These are phyloP conservation scores for Pseudozyma sp. DNA, from an alignment of 1,284 basidiomycete species.

Conservation along the genomic window DNA sequence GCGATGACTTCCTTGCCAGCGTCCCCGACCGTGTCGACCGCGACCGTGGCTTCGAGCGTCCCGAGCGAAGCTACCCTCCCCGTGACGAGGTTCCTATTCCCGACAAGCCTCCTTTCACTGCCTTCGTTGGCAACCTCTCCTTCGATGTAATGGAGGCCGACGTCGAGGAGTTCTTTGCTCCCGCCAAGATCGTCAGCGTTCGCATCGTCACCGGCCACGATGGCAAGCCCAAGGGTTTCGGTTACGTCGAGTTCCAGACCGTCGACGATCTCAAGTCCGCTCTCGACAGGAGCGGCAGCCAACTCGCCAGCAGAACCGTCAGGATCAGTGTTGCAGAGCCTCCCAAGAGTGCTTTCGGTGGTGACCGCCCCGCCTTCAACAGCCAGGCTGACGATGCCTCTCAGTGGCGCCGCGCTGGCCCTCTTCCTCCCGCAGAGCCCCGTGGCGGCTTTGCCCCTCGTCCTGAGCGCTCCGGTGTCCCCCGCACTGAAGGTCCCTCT, in stretches of 20 bases:
- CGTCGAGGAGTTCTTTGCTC: slow-evolving; percentile 77
- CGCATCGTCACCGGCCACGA: slow-evolving; percentile 89
- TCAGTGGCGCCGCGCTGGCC: slow-evolving; percentile 88
- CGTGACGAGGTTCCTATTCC: slow-evolving; percentile 94
- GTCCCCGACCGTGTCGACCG: slow-evolving; percentile 59
- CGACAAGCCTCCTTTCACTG: slow-evolving; percentile 93
- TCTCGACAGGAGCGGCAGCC: slow-evolving; percentile 57
- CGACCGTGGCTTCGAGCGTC: slow-evolving; percentile 56
- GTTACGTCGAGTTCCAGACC: slow-evolving; percentile 92
- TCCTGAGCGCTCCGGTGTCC: slow-evolving; percentile 45
- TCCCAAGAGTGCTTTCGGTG: slow-evolving; percentile 70
- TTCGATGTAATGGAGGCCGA: slow-evolving; percentile 91
- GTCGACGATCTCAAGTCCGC: slow-evolving; percentile 86
- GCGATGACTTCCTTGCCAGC: slow-evolving; percentile 52
- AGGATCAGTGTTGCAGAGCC: slow-evolving; percentile 95
- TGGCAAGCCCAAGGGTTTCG: slow-evolving; percentile 96
- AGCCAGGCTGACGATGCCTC: slow-evolving; percentile 71
- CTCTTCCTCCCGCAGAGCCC: slow-evolving; percentile 72
- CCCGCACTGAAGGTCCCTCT: slow-evolving; percentile 25
- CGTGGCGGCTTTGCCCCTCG: slow-evolving; percentile 50
- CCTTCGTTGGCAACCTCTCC: slow-evolving; percentile 92
- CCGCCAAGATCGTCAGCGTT: slow-evolving; percentile 76
- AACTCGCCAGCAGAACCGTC: slow-evolving; percentile 81
- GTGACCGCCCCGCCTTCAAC: slow-evolving; percentile 50
- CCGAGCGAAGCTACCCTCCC: slow-evolving; percentile 63